phyloP scores from a whole-genome alignment of 1,139 yeast species.

The Hansenula lynferdii region DNA sequence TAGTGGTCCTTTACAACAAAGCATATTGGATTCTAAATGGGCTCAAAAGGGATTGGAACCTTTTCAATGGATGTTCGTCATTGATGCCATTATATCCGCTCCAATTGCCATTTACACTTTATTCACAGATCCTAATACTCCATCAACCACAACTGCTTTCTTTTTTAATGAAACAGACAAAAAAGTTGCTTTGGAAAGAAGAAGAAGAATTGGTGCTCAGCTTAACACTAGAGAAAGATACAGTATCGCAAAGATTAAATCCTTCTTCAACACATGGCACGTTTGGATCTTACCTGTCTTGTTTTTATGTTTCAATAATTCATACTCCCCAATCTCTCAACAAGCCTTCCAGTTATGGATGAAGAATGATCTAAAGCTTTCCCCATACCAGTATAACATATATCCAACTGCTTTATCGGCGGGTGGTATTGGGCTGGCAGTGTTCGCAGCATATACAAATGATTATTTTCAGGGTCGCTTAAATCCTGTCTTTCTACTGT shows the following conservation, averaged over 20 bases:
- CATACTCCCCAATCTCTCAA: slow-evolving; percentile 32
- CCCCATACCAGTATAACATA: slow-evolving; percentile 38
- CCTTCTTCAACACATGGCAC: background rate
- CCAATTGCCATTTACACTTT: slow-evolving; percentile 41
- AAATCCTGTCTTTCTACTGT: slow-evolving; percentile 32
- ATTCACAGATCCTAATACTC: slow-evolving; percentile 37
- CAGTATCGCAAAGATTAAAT: too few species aligned
- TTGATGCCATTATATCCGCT: slow-evolving; percentile 45
- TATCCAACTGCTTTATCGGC: slow-evolving; percentile 44
- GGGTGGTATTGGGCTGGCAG: slow-evolving; percentile 35
- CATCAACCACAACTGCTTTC: slow-evolving; percentile 32
- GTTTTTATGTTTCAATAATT: slow-evolving; percentile 44
- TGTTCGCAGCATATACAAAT: slow-evolving; percentile 34
- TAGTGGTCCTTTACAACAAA: slow-evolving; percentile 41
- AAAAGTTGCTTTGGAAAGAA: slow-evolving; percentile 26
- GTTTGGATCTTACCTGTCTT: slow-evolving; percentile 31
- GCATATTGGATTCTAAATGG: slow-evolving; percentile 29
- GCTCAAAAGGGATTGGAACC: slow-evolving; percentile 28
- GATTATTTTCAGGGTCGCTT: slow-evolving; percentile 39
- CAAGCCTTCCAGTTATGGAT: slow-evolving; percentile 38
- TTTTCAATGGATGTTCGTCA: slow-evolving; percentile 46
- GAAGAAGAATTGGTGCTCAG: background rate
- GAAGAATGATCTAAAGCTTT: slow-evolving; percentile 27
- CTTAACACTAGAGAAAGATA: background rate
- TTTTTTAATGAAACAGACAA: slow-evolving; percentile 28